phyloP scores from a whole-genome alignment of 139 green algal genomes.

The Gonium pectorale region DNA sequence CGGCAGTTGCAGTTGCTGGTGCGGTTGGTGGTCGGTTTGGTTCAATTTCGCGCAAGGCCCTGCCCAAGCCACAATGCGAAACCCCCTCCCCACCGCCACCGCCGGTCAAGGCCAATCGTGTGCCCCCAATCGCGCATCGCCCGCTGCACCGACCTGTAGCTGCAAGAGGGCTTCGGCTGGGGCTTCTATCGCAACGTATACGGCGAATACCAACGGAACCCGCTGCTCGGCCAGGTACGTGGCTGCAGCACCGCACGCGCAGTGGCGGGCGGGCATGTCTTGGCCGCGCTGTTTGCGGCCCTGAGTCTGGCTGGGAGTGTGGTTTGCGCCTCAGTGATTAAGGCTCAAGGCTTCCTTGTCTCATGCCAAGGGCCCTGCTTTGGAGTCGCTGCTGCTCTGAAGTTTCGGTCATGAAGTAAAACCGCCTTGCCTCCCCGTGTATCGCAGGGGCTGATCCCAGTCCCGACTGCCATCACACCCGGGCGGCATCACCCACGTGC shows the following conservation, averaged over 20 bases:
- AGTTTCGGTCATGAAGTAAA: neutral
- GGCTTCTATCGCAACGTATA: neutral
- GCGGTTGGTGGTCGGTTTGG: too few relatives aligned
- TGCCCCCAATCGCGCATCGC: too few relatives aligned
- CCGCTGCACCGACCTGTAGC: too few relatives aligned
- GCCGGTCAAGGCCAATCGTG: too few relatives aligned
- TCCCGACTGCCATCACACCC: too few relatives aligned
- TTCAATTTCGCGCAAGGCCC: too few relatives aligned
- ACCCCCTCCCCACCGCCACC: too few relatives aligned
- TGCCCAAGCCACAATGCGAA: too few relatives aligned
- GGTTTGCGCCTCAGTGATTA: neutral
- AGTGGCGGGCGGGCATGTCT: neutral
- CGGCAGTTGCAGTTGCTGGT: too few relatives aligned
- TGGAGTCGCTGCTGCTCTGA: neutral
- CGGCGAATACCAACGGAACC: neutral
- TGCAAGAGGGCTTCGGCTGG: slow-evolving; percentile 24
- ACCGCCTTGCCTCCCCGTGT: neutral
- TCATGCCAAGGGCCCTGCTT: neutral
- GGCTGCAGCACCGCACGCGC: too few relatives aligned
- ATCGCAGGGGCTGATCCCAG: neutral
- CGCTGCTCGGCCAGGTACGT: neutral
- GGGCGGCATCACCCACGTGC: too few relatives aligned
- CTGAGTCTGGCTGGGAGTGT: neutral
- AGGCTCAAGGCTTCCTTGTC: neutral
- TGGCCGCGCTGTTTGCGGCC: neutral